Conservation (phyloP, 2,329 filamentous ascomycete species). For the Lachnellula arida region DNA sequence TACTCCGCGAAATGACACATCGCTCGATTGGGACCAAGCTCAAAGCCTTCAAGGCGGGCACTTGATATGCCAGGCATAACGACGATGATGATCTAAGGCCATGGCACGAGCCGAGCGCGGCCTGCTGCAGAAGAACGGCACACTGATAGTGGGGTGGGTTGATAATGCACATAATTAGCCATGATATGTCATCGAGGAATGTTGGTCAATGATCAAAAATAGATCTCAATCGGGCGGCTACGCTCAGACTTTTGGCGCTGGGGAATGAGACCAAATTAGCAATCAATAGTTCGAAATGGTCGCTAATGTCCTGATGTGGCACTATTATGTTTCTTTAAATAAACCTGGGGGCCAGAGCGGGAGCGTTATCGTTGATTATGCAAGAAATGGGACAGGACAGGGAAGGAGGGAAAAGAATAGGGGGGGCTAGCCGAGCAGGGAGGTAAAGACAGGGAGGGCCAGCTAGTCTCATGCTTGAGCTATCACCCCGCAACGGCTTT, state of each 20-base stretch:
- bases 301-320: constrained; percentile 14
- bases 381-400: constrained; percentile 13
- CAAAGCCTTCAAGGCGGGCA: constrained; percentile 5
- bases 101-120: constrained; percentile 3
- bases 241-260: constrained; percentile 5
- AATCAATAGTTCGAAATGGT: constrained; percentile 16
- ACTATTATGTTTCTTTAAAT: constrained; percentile 30
- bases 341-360: constrained; percentile 6
- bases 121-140: not conserved
- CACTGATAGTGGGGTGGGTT: not conserved
- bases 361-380: constrained; percentile 17
- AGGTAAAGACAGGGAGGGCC: not conserved
- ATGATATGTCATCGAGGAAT: not conserved
- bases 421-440: not conserved
- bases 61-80: not conserved
- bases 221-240: constrained; percentile 27
- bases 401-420: not conserved
- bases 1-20: constrained; percentile 14
- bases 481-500: constrained; percentile 2
- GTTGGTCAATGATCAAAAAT: constrained; percentile 19
- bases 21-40: constrained; percentile 9
- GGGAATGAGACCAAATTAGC: constrained; percentile 21
- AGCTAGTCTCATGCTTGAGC: not conserved
- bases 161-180: constrained; percentile 17
- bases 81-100: not conserved